Base-by-base conservation (phyloP, 495 filamentous ascomycete species). In the Mycothermus thermophilus region DNA sequence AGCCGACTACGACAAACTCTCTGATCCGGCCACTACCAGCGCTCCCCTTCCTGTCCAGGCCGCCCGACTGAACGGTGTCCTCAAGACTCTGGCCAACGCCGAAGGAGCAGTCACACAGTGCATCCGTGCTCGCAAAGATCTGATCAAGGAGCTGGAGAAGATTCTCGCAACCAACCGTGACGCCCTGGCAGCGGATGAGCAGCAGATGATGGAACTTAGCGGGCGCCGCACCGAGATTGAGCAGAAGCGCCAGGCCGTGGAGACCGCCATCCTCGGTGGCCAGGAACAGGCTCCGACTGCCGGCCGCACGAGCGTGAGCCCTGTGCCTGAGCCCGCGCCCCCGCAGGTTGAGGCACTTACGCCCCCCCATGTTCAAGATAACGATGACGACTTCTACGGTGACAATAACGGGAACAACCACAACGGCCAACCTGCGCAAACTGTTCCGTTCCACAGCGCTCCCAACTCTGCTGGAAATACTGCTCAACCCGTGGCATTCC, bases 71-170 rank as follows among this genome's bases (percentile, higher is more conserved):
- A 83, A 77, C 42, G 76, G 82, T 3, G 64, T 99, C 6, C 66
- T 96, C 32, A 93, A 90, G 60, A 75, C 72, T 3, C 71, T 99
- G 11, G 84, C 86, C 22, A 83, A 73, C 36, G 90, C 90, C n/a
- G 85, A 96, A 57, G 80, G 75, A 27, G 87, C 87, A 0, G 83
- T 96, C 1, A 79, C 82, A 3, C 84, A 92, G 38, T 80, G 80
- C 40, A 83, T 99, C 51, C 87, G 88, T 48, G 82, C 86, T 2
- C 80, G 92, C 12, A 69, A 69, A 26, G 68, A 75, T 14, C 66
- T 96, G 14, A 75, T 96, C 9, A 63, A 69, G 15, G 84, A 75
- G 2, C 65, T 96, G 5, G 85, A 94, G 57, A 88, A 81, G 42
- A 55, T 96, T 4, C 62, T 99, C 1, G 69, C 75, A 14, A 72